Conservation (phyloP, 768 basidiomycete species). For the Lactarius indigo region DNA sequence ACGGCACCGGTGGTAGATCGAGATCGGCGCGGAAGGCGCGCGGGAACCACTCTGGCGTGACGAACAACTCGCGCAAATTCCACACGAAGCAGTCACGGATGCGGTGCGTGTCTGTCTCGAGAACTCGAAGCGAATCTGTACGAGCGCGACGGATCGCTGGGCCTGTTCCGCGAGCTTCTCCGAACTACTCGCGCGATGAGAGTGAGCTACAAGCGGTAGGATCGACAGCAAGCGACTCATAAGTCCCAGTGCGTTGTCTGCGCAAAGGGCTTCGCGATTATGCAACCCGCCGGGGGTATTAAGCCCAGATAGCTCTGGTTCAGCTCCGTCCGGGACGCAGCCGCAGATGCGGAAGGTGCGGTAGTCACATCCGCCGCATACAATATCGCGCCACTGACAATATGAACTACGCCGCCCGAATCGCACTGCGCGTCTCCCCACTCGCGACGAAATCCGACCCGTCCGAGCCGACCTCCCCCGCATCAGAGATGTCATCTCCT, state of each 20-base stretch:
- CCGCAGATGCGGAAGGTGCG: constrained; percentile 43
- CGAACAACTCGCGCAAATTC: constrained; percentile 86
- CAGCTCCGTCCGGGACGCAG: constrained; percentile 45
- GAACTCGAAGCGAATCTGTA: constrained; percentile 96
- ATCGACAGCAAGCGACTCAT: constrained; percentile 48
- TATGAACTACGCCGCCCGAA: constrained; percentile 29
- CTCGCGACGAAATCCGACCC: constrained; percentile 79
- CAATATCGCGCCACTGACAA: constrained; percentile 42
- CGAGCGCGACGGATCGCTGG: constrained; percentile 49
- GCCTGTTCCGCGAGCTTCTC: constrained; percentile 64
- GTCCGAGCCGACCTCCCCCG: constrained; percentile 77
- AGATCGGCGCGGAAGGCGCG: too few species aligned
- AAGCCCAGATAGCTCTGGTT: constrained; percentile 66
- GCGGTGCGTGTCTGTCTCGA: constrained; percentile 85
- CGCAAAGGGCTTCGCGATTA: constrained; percentile 55
- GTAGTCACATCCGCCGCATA: constrained; percentile 40
- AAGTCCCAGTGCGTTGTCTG: constrained; percentile 66
- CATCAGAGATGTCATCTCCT: constrained; percentile 76
- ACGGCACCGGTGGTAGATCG: too few species aligned
- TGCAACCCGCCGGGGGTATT: constrained; percentile 80
- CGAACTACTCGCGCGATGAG: constrained; percentile 36
- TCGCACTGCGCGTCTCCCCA: constrained; percentile 52
- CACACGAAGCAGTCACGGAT: constrained; percentile 95
- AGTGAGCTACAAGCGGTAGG: not conserved
- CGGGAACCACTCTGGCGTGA: constrained; percentile 69